Evolutionary conservation across 2,329 filamentous ascomycete genomes (phyloP).

Genomic region (Tolypocladium pustulatum): DNA sequence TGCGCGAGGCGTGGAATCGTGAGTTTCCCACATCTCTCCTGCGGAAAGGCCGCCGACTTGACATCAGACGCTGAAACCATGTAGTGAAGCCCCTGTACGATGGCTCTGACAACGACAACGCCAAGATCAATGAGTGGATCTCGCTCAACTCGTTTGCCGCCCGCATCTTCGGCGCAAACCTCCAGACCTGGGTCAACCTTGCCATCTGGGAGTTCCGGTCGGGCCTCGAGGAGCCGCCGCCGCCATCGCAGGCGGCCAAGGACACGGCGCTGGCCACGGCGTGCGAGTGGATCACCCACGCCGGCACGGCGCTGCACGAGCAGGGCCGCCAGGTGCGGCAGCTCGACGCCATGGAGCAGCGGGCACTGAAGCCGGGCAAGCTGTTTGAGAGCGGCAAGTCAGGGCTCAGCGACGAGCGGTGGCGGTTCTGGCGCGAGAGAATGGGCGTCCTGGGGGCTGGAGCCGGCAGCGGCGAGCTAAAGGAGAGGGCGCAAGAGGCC

Average conservation of each 20-base stretch:
- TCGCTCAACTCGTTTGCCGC: slow-evolving; percentile 23
- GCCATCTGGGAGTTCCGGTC: slow-evolving; percentile 19
- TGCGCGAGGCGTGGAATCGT: slow-evolving; percentile 20
- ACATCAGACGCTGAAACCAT: neutral
- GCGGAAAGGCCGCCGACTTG: neutral
- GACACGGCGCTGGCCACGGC: slow-evolving; percentile 12
- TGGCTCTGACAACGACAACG: slow-evolving; percentile 10
- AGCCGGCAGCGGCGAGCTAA: slow-evolving; percentile 9
- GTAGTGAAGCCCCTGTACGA: slow-evolving; percentile 14
- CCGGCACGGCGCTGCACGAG: slow-evolving; percentile 13
- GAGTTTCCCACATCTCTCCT: slow-evolving; percentile 1
- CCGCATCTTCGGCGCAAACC: slow-evolving; percentile 14
- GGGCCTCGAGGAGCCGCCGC: slow-evolving; percentile 15
- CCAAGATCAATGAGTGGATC: slow-evolving; percentile 14
- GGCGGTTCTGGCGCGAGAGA: slow-evolving; percentile 19
- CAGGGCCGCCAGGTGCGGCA: slow-evolving; percentile 5
- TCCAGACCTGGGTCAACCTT: slow-evolving; percentile 14
- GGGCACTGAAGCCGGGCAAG: slow-evolving; percentile 10
- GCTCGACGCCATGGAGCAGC: slow-evolving; percentile 10
- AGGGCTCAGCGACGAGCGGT: slow-evolving; percentile 16
- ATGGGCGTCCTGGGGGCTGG: slow-evolving; percentile 11
- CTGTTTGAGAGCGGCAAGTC: slow-evolving; percentile 9
- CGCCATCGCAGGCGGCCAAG: slow-evolving; percentile 5
- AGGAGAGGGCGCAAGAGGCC: slow-evolving; percentile 9
- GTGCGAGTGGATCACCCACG: slow-evolving; percentile 19